These are phyloP conservation scores for Schizothecium vesticola DNA, from an alignment of 495 filamentous ascomycete species.

Conservation along the genomic window DNA sequence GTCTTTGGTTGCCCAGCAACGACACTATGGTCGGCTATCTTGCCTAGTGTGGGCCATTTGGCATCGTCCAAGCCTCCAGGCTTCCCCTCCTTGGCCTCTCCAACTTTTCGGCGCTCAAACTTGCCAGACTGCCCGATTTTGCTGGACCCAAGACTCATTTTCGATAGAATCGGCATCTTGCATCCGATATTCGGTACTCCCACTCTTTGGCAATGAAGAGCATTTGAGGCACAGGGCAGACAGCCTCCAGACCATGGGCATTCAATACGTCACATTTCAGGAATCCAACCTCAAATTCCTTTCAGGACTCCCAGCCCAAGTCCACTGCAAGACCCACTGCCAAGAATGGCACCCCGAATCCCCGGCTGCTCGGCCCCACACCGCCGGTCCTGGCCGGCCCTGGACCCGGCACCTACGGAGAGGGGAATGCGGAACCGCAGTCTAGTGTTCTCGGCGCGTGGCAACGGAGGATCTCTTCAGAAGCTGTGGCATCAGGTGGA, in stretches of 20 bases:
- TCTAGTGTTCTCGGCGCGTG: neutral
- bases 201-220: neutral
- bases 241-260: neutral
- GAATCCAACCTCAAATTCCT: neutral
- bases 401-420: neutral
- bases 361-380: neutral
- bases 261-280: neutral
- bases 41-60: neutral
- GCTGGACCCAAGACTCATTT: neutral
- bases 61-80: too few species aligned
- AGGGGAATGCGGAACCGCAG: neutral
- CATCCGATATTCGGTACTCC: neutral
- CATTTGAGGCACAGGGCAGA: neutral
- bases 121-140: neutral
- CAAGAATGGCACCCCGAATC: neutral
- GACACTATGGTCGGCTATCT: neutral
- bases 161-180: neutral
- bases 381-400: neutral
- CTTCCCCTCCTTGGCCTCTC: neutral
- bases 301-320: neutral
- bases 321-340: neutral
- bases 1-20: neutral
- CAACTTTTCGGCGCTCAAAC: neutral
- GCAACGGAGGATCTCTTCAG: too few species aligned
- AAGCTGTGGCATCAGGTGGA: neutral